Evolutionary conservation across 257 asterid species (phyloP).

Genomic region (Hygrophila difformis): DNA sequence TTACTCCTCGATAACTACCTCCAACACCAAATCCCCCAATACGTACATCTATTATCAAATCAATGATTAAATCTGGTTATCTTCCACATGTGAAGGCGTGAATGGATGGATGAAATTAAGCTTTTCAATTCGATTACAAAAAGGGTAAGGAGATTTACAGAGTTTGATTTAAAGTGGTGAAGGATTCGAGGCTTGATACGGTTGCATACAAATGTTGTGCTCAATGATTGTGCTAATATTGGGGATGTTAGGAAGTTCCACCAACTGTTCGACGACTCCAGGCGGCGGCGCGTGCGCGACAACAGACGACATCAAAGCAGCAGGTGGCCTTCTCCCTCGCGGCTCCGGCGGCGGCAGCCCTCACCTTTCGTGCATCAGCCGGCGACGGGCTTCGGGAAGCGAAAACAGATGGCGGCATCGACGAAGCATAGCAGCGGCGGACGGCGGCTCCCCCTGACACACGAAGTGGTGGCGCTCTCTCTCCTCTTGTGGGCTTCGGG

Average conservation of each 20-base stretch:
- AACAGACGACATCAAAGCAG: too few relatives aligned
- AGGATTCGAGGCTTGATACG: conserved; percentile 67
- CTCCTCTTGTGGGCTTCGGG: too few relatives aligned
- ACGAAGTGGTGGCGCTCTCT: too few relatives aligned
- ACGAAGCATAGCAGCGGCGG: too few relatives aligned
- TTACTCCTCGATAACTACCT: too few relatives aligned
- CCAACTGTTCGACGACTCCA: conserved; percentile 78
- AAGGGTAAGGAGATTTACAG: conserved; percentile 43
- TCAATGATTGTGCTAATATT: conserved; percentile 78
- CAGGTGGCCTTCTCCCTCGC: too few relatives aligned
- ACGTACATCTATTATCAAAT: conserved; percentile 60
- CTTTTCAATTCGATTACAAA: conserved; percentile 45
- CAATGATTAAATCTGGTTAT: conserved; percentile 88
- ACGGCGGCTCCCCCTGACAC: too few relatives aligned
- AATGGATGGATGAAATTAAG: conserved; percentile 60
- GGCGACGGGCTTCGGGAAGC: too few relatives aligned
- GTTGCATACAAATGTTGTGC: conserved; percentile 84
- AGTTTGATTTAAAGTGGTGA: conserved; percentile 39
- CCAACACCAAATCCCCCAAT: conserved; percentile 7
- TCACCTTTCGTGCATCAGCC: too few relatives aligned
- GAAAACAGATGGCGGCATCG: too few relatives aligned
- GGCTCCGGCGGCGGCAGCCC: too few relatives aligned
- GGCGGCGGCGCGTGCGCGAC: too few relatives aligned
- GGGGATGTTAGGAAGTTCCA: conserved; percentile 54
- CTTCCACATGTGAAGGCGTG: conserved; percentile 93